Percentiles rank a stretch among this genome's conserved stretches.
These are phyloP conservation scores for Jaapia argillacea DNA, from an alignment of 768 basidiomycete species.

Conservation along the genomic window DNA sequence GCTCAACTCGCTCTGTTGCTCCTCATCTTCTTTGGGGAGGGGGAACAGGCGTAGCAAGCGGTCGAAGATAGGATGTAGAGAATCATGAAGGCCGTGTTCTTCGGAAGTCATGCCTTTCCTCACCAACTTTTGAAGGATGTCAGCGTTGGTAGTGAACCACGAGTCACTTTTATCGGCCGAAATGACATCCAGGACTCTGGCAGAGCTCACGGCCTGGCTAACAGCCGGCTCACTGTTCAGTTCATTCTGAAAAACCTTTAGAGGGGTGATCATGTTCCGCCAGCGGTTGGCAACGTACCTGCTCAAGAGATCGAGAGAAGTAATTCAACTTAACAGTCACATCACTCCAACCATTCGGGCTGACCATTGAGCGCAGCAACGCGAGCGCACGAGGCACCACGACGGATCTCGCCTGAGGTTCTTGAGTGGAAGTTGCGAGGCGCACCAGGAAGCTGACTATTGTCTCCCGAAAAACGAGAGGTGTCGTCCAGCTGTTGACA, in stretches of 20 bases:
- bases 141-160: slow-evolving; percentile 72
- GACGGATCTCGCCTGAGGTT: slow-evolving; percentile 31
- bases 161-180: slow-evolving; percentile 71
- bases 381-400: slow-evolving; percentile 55
- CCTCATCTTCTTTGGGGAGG: slow-evolving; percentile 68
- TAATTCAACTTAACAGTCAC: slow-evolving; percentile 87
- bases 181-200: slow-evolving; percentile 83
- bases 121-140: slow-evolving; percentile 69
- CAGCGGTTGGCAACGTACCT: slow-evolving; percentile 36
- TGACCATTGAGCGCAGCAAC: slow-evolving; percentile 69
- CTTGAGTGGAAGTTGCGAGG: slow-evolving; percentile 61
- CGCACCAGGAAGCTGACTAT: slow-evolving; percentile 96
- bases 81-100: slow-evolving; percentile 71
- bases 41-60: slow-evolving; percentile 70
- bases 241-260: slow-evolving; percentile 44
- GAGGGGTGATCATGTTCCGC: slow-evolving; percentile 4
- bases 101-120: slow-evolving; percentile 82
- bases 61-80: slow-evolving; percentile 75
- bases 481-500: slow-evolving; percentile 51
- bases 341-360: slow-evolving; percentile 80
- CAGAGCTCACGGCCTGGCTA: slow-evolving; percentile 64
- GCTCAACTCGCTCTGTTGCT: slow-evolving; percentile 50
- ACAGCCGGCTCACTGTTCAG: slow-evolving; percentile 56
- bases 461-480: slow-evolving; percentile 73
- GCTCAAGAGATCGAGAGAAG: slow-evolving; percentile 78